Evolutionary conservation across 306 rosid species (phyloP), one percentile per base, ranked within the genome.

Genomic region (Cucurbita ficifolia): DNA sequence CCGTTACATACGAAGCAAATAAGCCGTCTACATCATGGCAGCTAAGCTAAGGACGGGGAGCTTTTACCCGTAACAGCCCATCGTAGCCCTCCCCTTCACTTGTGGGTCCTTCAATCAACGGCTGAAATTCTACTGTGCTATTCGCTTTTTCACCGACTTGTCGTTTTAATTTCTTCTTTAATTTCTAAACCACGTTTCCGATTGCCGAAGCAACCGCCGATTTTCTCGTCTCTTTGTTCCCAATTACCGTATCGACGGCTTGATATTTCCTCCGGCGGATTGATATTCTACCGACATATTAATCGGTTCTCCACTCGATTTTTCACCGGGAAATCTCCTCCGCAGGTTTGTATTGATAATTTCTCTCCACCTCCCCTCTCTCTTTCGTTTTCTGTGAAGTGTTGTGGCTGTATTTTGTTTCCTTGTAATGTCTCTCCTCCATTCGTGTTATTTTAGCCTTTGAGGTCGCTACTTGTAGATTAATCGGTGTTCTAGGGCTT

Each of bases 81-180:
- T 64, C 71, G 52, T 36, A 35, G 40, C 55, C 55, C 21, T 22
- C 12, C 36, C 5, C 73, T 36, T 68, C 55, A 22, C 19, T 55
- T 46, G 73, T 68, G 73, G 73, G 73, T 7, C 73, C 73, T 19
- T 46, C 12, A 46, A 68, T 68, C 56, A 14, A 70, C 58, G 74
- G 74, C 54, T 70, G 24, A 24, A 10, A 29, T 8, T 52, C 55
- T 68, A 46, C 72, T 2, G 53, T 65, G 0, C 10, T 36, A 6
- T 36, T 61, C 5, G 18, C 50, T 19, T 65, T 49, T 2, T 70
- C 74, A 70, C 58, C 74, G 58, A 70, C 74, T 48, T 8, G 74
- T 48, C 43, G 29, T 16, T 70, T 17, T 14, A 1, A 1, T 70
- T 46, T 6, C 13, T 4, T 29, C 45, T 8, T 12, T 51, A 8